A percentile compares a stretch with the other conserved stretches of the same genome.
Conservation (phyloP, 305 asterid species). For the Fraxinus floribunda region DNA sequence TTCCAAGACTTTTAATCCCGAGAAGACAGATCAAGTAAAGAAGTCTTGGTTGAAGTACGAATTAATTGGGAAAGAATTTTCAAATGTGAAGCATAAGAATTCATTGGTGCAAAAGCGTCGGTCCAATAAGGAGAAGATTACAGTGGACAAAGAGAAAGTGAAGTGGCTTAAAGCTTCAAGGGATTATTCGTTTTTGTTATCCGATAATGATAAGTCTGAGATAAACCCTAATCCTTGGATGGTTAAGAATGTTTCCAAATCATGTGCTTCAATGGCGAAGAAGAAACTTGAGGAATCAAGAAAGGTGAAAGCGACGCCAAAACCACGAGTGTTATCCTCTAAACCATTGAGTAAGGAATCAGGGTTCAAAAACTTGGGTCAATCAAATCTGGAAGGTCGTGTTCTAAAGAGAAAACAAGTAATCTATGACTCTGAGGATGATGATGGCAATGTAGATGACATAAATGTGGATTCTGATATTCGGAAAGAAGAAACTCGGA, state of each 20-base stretch:
- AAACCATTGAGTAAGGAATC: neutral
- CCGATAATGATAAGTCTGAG: neutral
- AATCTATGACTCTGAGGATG: neutral
- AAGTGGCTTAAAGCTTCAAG: slow-evolving; percentile 1
- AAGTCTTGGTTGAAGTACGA: neutral
- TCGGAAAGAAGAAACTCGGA: neutral
- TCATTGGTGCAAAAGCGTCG: neutral
- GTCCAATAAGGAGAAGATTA: neutral
- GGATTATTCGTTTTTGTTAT: slow-evolving; percentile 28
- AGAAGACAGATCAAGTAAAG: neutral
- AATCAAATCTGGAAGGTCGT: neutral
- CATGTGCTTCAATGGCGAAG: neutral
- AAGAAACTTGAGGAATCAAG: neutral
- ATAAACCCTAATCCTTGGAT: neutral
- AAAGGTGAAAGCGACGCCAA: neutral
- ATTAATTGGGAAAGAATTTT: neutral
- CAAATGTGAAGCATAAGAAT: neutral
- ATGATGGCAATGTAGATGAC: neutral
- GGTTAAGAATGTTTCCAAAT: neutral
- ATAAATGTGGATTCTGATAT: neutral
- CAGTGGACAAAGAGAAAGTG: neutral
- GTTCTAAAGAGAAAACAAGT: neutral
- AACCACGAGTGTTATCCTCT: neutral
- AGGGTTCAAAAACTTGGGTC: neutral
- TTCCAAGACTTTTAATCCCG: neutral